These are phyloP conservation scores for Chaetomium fimeti DNA, from an alignment of 495 filamentous ascomycete species.

Conservation along the genomic window DNA sequence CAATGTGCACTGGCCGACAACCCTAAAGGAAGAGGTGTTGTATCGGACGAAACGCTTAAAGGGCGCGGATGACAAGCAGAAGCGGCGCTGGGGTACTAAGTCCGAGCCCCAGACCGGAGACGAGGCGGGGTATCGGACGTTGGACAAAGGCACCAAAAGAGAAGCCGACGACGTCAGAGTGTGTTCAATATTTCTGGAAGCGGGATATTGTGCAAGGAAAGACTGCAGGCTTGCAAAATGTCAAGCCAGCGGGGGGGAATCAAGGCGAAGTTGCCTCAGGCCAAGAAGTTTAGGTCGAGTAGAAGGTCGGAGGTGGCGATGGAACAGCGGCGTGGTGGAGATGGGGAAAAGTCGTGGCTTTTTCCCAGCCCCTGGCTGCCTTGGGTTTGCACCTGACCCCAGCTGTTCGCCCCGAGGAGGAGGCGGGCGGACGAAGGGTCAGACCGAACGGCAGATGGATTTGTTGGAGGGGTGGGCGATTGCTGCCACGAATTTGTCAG, in stretches of 20 bases:
- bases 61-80: neutral
- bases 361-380: slow-evolving; percentile 18
- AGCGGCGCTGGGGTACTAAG: slow-evolving; percentile 5
- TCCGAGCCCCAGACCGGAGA: slow-evolving; percentile 11
- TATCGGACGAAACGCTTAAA: neutral
- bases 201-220: neutral
- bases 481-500: slow-evolving; percentile 25
- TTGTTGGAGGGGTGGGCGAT: slow-evolving; percentile 5
- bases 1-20: neutral
- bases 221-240: neutral
- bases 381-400: slow-evolving; percentile 11
- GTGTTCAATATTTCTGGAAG: neutral
- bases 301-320: neutral
- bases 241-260: neutral
- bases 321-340: slow-evolving; percentile 7
- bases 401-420: neutral
- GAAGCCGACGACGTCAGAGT: slow-evolving; percentile 14
- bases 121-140: slow-evolving; percentile 12
- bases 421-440: slow-evolving; percentile 9
- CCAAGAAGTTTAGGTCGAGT: neutral
- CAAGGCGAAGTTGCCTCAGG: slow-evolving; percentile 7
- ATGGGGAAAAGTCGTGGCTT: slow-evolving; percentile 3
- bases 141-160: slow-evolving; percentile 7
- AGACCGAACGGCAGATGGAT: slow-evolving; percentile 15
- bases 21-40: neutral